Percentiles rank a stretch among this genome's conserved stretches.
Conservation (phyloP, 2,329 filamentous ascomycete genomes). For the Coniochaeta prunicola region DNA sequence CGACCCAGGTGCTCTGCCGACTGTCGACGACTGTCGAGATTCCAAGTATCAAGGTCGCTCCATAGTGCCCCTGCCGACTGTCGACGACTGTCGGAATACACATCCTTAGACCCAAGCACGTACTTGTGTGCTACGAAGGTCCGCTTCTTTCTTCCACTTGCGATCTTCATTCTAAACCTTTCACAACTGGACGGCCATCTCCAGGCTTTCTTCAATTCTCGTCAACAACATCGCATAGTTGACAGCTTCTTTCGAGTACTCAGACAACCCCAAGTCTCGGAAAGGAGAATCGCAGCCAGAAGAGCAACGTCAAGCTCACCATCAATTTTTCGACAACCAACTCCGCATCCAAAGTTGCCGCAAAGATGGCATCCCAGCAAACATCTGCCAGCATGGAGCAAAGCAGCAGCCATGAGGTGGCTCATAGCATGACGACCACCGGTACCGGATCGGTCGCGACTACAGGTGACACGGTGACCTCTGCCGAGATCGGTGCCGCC, state of each 20-base stretch:
- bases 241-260: background rate
- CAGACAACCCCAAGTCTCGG: background rate
- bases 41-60: background rate
- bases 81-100: background rate
- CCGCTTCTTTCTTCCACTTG: background rate
- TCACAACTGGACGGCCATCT: background rate
- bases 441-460: too few species aligned
- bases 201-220: background rate
- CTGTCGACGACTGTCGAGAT: background rate
- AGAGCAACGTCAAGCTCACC: too few species aligned
- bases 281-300: too few species aligned
- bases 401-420: background rate
- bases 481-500: background rate
- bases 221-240: too few species aligned
- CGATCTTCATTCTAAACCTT: background rate
- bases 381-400: background rate
- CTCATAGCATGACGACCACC: background rate
- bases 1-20: background rate
- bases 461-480: background rate
- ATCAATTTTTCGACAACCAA: too few species aligned
- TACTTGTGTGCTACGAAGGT: background rate
- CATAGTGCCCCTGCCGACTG: background rate
- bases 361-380: background rate
- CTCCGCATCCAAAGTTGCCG: background rate
- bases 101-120: too few species aligned